These are phyloP conservation scores for Penicillium atrosanguineum DNA, from an alignment of 495 filamentous ascomycete genomes.

Conservation along the genomic window DNA sequence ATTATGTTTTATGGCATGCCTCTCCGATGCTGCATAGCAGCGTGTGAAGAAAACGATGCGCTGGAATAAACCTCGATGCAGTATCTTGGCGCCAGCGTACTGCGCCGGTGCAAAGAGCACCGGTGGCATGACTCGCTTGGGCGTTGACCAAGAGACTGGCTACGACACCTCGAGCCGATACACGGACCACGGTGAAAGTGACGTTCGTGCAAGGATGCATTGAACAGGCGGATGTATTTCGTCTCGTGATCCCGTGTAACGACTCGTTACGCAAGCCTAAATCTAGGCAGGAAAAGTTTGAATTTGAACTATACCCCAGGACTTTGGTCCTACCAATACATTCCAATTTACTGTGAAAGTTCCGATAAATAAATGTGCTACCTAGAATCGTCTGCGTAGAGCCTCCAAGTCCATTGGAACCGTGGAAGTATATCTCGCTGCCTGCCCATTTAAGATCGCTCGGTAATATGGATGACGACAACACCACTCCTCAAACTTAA, in stretches of 20 bases:
- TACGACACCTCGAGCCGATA: neutral
- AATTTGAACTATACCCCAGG: conserved; percentile 12
- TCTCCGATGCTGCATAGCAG: neutral
- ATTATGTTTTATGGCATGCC: neutral
- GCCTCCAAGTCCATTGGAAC: too few species aligned
- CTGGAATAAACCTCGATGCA: neutral
- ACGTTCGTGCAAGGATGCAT: neutral
- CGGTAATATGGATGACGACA: neutral
- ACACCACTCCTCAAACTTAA: neutral
- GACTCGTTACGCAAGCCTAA: neutral
- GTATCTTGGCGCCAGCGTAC: neutral
- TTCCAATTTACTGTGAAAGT: neutral
- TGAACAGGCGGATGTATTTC: neutral
- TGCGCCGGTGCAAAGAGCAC: neutral
- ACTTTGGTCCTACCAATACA: neutral
- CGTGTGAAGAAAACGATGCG: neutral
- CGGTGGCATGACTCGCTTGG: neutral
- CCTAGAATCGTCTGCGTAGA: neutral
- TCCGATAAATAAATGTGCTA: neutral
- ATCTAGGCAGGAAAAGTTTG: conserved; percentile 3
- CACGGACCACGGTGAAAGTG: neutral
- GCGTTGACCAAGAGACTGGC: neutral
- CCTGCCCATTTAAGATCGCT: neutral
- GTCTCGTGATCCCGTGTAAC: neutral
- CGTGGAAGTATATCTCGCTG: neutral